Conservation (phyloP, 2,329 filamentous ascomycete genomes). For the Pseudonectria buxi region DNA sequence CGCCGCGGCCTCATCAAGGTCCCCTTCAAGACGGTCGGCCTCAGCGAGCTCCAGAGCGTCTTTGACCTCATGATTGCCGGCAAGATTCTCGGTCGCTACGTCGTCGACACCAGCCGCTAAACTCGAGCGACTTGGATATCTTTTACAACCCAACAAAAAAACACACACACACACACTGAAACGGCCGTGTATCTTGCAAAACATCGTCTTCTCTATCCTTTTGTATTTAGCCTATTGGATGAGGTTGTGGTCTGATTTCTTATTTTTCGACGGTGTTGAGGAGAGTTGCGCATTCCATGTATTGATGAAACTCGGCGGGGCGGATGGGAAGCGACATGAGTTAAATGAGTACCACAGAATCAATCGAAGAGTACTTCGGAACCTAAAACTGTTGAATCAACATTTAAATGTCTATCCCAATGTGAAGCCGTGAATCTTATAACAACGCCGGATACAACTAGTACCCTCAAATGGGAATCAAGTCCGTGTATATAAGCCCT, state of each 20-base stretch:
- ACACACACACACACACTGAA: too few species aligned
- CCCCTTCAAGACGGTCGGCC: slow-evolving; percentile 77
- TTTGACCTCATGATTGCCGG: slow-evolving; percentile 67
- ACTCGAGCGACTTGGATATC: too few species aligned
- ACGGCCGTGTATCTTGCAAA: too few species aligned
- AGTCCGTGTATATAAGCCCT: too few species aligned
- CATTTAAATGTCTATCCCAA: too few species aligned
- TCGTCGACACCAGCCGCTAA: slow-evolving; percentile 66
- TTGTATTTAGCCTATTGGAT: too few species aligned
- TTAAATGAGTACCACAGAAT: slow-evolving; percentile 21
- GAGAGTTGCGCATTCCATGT: slow-evolving; percentile 14
- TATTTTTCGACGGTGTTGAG: slow-evolving; percentile 10
- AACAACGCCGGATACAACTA: too few species aligned
- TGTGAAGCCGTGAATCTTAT: too few species aligned
- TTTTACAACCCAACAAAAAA: too few species aligned
- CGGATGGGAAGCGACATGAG: slow-evolving; percentile 11
- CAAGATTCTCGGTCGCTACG: slow-evolving; percentile 71
- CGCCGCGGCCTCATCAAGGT: slow-evolving; percentile 74
- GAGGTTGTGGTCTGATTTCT: too few species aligned
- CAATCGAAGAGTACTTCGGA: slow-evolving; percentile 15
- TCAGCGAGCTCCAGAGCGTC: slow-evolving; percentile 74
- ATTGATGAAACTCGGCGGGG: slow-evolving; percentile 15
- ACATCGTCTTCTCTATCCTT: too few species aligned
- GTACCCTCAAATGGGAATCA: too few species aligned
- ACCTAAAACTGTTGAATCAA: slow-evolving; percentile 4